Base-by-base conservation (phyloP, 305 asterid genomes). In the Solanum aculeatissimum region DNA sequence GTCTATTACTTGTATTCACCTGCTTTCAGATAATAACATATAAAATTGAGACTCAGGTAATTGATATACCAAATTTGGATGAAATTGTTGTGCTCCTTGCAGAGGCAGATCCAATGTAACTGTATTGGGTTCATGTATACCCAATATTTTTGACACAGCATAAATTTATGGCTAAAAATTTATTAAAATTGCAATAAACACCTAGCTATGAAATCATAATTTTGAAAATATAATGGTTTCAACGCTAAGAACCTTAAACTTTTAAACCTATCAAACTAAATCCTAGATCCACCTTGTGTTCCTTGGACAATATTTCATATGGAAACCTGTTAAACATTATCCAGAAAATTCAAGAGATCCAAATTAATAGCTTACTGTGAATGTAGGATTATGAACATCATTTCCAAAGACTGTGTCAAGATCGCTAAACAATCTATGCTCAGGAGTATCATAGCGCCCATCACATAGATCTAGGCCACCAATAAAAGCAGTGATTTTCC, bases 381-480 rank as follows among this genome's bases (percentile, higher is more conserved):
- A 85, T 60, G 88, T 85, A 27, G 88, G 88, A 62, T 85, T 82
- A 27, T 82, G 85, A 43, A 85, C 38, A 85, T 85, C 88, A 58
- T 85, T 82, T 74, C n/a, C 80, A 49, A 85, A 85, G 75, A 85
- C 85, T 32, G 85, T 82, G n/a, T 85, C 88, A 8, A 81, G 85
- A 82, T 85, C 83, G 9, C 21, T 25, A 16, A 85, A 74, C 53
- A 85, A 29, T 54, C 88, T 60, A 45, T 85, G 88, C 38, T 85
- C 80, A 4, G 88, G 88, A 60, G 88, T 85, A 63, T 85, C 88
- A 72, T 85, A 85, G 45, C 88, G 75, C 16, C 88, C 88, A 14
- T 85, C 85, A 71, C 88, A 85, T 38, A 85, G 54, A 82, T 85
- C 88, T 70, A 85, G 85, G 68, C 88, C 88, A 43, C 85, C 88